Conservation (phyloP, 257 asterid genomes). For the Solanum boliviense region DNA sequence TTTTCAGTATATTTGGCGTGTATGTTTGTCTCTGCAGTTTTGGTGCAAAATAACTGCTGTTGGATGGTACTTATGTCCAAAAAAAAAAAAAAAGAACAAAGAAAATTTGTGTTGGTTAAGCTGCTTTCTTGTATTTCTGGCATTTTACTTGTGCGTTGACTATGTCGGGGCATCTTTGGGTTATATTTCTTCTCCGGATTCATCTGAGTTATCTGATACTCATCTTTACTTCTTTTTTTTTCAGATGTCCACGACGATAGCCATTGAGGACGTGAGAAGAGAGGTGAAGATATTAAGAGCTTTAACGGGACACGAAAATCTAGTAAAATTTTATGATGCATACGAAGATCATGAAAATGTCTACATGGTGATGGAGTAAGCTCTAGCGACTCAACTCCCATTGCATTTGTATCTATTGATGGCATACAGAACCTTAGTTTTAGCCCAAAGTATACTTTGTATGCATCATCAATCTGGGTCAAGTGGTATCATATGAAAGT, state of each 20-base stretch:
- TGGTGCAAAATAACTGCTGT: background rate
- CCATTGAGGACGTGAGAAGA: slow-evolving; percentile 51
- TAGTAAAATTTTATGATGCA: slow-evolving; percentile 47
- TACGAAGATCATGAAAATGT: slow-evolving; percentile 50
- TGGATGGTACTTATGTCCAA: background rate
- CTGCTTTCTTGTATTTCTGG: background rate
- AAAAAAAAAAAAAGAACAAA: background rate
- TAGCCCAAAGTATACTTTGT: background rate
- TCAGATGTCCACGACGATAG: slow-evolving; percentile 55
- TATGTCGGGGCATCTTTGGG: background rate
- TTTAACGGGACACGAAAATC: slow-evolving; percentile 40
- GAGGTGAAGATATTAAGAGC: slow-evolving; percentile 57
- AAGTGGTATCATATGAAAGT: background rate
- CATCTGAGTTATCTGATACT: background rate
- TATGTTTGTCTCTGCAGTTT: background rate
- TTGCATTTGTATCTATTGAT: background rate
- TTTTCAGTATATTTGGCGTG: background rate
- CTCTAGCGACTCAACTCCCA: background rate
- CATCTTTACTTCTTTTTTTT: background rate
- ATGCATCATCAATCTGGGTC: background rate
- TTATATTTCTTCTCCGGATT: background rate
- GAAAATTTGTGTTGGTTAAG: background rate
- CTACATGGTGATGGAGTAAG: slow-evolving; percentile 61
- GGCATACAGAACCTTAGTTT: background rate
- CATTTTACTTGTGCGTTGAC: background rate